Conservation (phyloP, 768 basidiomycete species). For the Lactarius akahatsu region DNA sequence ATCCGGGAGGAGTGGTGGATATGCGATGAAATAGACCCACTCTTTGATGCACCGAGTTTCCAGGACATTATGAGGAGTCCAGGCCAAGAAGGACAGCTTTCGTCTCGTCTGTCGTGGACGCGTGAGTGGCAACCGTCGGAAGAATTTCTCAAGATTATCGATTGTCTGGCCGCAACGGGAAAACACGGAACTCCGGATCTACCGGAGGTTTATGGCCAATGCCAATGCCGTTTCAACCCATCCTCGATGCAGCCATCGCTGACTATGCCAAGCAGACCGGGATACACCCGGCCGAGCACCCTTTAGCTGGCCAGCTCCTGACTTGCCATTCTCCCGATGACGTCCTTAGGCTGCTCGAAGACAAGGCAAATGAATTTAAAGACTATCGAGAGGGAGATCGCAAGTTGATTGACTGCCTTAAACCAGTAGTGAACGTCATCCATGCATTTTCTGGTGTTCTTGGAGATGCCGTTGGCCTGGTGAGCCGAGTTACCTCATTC, state of each 20-base stretch:
- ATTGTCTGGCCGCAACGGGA: not conserved
- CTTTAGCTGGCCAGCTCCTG: not conserved
- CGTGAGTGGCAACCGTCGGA: not conserved
- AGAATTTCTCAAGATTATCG: not conserved
- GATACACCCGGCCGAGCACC: not conserved
- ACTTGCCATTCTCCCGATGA: not conserved
- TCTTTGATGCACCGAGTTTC: constrained; percentile 47
- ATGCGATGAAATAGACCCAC: constrained; percentile 32
- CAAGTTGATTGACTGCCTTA: not conserved
- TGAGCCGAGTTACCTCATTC: not conserved
- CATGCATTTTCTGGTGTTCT: not conserved
- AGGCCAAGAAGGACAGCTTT: constrained; percentile 8
- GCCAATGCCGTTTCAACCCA: too few relatives aligned
- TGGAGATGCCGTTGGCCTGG: not conserved
- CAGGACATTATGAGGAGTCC: constrained; percentile 47
- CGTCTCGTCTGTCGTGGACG: not conserved
- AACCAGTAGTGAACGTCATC: not conserved
- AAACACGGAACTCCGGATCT: constrained; percentile 12
- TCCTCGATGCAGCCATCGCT: too few relatives aligned
- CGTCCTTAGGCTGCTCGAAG: not conserved
- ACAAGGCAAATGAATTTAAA: not conserved
- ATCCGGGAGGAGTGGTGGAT: constrained; percentile 7
- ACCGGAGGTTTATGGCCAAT: not conserved
- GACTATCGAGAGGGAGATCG: not conserved
- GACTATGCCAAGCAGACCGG: not conserved